Evolutionary conservation across 2,329 filamentous ascomycete species (phyloP), one percentile per base, ranked within the genome.

Genomic region (Pseudocercospora macadamiae): DNA sequence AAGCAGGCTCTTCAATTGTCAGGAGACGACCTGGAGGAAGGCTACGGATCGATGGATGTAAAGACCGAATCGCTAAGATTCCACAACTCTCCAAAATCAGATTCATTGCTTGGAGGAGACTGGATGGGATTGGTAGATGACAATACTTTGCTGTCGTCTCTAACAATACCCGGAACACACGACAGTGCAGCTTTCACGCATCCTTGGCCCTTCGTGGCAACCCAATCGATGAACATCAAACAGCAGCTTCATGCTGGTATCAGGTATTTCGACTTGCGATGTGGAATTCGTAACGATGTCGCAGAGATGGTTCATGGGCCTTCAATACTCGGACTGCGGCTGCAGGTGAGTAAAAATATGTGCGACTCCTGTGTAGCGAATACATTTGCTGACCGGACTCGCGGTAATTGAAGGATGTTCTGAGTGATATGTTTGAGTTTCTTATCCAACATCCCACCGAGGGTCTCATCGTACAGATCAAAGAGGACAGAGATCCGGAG

Each of bases 191-290:
- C 75, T 2, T 71, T 66, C 51, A 74, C 71, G 6, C 65, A 61
- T n/a, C 64, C 65, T 19, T 71, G 65, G 65, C 72, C 73, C 3
- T 75, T 73, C 56, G 62, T 75, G 32, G 55, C 68, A 8, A 74
- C 72, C 5, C 73, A 75, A 45, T 67, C 58, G 2, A 66, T 74
- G 53, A 57, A 61, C 42, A 67, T 71, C 14, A 48, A 51, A 18
- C 44, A 64, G 21, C 73, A 75, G 59, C 67, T 75, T 30, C 58
- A 70, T 37, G 62, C 68, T 34, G 73, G 73, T 3, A 72, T 75
- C 51, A 66, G 73, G 16, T 75, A 73, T 64, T 73, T 74, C 42
- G 73, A 75, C 55, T 65, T 75, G 4, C 71, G 73, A 14, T 73
- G 70, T 59, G 73, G 71, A 2, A 60, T 74, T 10, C 62, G 64